Evolutionary conservation across 768 basidiomycete genomes (phyloP), one percentile per base, ranked within the genome.

Genomic region (Boletales sp.): DNA sequence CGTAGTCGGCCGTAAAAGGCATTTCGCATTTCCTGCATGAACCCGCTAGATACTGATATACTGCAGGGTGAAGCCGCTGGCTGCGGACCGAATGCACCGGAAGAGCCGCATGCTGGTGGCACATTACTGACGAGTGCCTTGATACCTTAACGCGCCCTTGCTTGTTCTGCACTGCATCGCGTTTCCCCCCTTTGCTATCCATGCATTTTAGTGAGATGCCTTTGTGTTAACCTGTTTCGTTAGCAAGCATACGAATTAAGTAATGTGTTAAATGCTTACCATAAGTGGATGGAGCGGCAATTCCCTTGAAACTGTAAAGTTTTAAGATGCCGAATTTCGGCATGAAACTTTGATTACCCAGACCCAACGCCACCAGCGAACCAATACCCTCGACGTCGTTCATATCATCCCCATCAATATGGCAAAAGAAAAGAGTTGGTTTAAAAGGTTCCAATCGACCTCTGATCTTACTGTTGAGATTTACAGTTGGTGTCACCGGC

Each of bases 401-500:
- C 25, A 4, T 44, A 52, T 52, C 55, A 21, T 41, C 25, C 54
- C 25, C 10, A 46, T 34, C 46, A 54, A 25, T 6, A 64, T 64
- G 63, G 63, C 61, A 28, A 64, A 63, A 28, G 64, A 64, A 38
- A 64, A 61, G 37, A 8, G 63, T 58, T 38, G 0, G 60, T 49
- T 1, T 28, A 9, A 4, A 14, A 9, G 6, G 6, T 25, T 10
- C 10, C 3, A 41, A 41, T 4, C 21, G 53, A 2, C 6, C 4
- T 34, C 33, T 34, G 33, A 15, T 17, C 9, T 14, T 7, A 8
- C 54, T 54, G 44, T 31, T 12, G 28, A 42, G 49, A 15, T 15
- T 46, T 57, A 59, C 61, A 78, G 76, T 73, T 56, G 72, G 73
- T 63, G 81, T 86, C 56, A 81, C 92, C 64, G 95, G 95, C 69